Base-by-base conservation (phyloP, 352 stramenopile genomes). In the Globisporangium viniferum region DNA sequence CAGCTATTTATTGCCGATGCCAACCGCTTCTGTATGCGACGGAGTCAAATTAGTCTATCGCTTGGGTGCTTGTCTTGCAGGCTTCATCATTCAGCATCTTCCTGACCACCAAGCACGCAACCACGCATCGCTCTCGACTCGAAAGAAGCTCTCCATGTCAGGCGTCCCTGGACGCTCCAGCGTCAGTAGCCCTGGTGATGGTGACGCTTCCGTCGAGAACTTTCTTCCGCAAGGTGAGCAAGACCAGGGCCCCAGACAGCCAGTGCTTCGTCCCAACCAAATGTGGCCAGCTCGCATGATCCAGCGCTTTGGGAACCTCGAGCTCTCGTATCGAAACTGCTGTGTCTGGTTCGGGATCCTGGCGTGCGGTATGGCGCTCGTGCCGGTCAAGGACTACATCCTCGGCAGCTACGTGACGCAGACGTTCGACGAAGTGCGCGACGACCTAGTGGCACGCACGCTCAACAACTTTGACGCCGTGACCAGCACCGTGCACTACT, bases 361-460 rank as follows among this genome's bases (percentile, higher is more conserved):
- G n/a, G 59, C n/a, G 68, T 76, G 3, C 66, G 59, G 24, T 29
- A 71, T 76, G 41, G 70, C 31, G 35, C 46, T 72, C 41, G 70
- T 72, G 5, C 76, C 76, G 1, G 51, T 79, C n/a, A 83, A 83
- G 53, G 76, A 83, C 44, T 83, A 77, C 46, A 71, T 77, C 20
- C 69, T 83, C 0, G 76, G 76, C 6, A 79, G 69, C 66, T 83
- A 83, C 58, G 66, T 74, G 14, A 83, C 76, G 3, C 62, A 76
- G n/a, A 64, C 68, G 6, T 83, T 83, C 57, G 72, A 79, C 36
- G 76, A 83, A 67, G 67, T 83, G 29, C 63, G 76, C 10, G 74
- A 83, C 53, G 69, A 79, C 29, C 62, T 67, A 22, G 76, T 70
- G 15, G 74, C 69, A 8, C 64, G 74, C 18, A 75, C 78, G 62